Percentiles rank a stretch among this genome's conserved stretches.
Conservation (phyloP, 2,329 filamentous ascomycete species). For the Hawksworthiomyces lignivorus region DNA sequence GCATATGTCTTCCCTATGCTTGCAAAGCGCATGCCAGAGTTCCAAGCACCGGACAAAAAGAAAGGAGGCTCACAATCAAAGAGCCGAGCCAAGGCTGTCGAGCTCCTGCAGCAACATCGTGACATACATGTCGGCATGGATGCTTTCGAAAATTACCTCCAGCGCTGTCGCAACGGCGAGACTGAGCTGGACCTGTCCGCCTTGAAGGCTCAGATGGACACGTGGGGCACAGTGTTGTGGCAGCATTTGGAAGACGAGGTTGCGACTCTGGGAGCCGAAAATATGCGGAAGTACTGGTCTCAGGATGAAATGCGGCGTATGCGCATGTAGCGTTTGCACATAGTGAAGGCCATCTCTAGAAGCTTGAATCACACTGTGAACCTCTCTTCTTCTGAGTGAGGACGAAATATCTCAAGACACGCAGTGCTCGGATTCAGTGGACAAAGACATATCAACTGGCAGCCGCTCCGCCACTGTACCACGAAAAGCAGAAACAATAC, state of each 20-base stretch:
- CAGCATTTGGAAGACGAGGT: conserved; percentile 81
- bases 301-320: conserved; percentile 55
- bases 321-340: conserved; percentile 59
- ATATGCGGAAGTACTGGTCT: conserved; percentile 80
- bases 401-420: too few species aligned
- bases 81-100: conserved; percentile 35
- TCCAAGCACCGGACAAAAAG: conserved; percentile 36
- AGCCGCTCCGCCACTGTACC: too few species aligned
- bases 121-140: conserved; percentile 73
- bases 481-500: too few species aligned
- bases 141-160: conserved; percentile 57
- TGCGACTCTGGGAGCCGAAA: conserved; percentile 67
- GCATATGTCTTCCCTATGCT: conserved; percentile 71
- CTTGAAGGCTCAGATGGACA: conserved; percentile 66
- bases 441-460: too few species aligned
- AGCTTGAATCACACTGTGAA: too few species aligned
- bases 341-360: too few species aligned
- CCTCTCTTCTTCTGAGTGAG: too few species aligned
- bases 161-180: conserved; percentile 55
- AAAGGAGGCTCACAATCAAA: conserved; percentile 11
- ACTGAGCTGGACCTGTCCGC: conserved; percentile 46
- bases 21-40: conserved; percentile 71
- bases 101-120: conserved; percentile 66
- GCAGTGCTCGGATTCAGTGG: too few species aligned
- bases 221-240: conserved; percentile 73